Conservation (phyloP, 495 filamentous ascomycete species). For the Xylaria telfairii region DNA sequence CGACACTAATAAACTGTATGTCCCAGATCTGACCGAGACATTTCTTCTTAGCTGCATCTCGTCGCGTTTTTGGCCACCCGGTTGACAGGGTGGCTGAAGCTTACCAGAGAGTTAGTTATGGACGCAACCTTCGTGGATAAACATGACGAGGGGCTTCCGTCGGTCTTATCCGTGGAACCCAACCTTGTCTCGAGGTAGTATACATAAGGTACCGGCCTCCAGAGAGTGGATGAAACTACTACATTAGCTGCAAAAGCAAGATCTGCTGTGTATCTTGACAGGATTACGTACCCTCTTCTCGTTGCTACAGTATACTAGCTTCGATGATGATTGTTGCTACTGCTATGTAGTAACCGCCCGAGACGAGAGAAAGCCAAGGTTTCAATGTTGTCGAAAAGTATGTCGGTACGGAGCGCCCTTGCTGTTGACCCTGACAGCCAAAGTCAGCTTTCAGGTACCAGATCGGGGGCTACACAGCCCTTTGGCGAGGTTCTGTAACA, state of each 20-base stretch:
- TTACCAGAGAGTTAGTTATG: constrained; percentile 7
- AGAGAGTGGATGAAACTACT: not conserved
- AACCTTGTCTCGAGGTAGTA: not conserved
- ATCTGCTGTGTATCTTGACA: not conserved
- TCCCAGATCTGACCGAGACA: constrained; percentile 46
- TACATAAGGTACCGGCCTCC: no score
- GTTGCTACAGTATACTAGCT: not conserved
- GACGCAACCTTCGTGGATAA: constrained; percentile 10
- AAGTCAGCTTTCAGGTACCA: constrained; percentile 22
- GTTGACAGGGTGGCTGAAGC: constrained; percentile 20
- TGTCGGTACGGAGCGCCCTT: not conserved
- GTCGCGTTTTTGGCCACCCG: constrained; percentile 15
- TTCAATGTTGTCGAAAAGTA: not conserved
- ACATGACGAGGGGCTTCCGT: constrained; percentile 15
- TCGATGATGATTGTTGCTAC: not conserved
- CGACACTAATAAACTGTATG: constrained; percentile 21
- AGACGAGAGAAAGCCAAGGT: not conserved
- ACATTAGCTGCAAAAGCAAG: not conserved
- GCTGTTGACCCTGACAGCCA: not conserved
- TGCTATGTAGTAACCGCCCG: no score
- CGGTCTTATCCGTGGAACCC: constrained; percentile 15
- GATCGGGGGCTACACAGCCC: constrained; percentile 14
- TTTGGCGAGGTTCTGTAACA: constrained; percentile 4
- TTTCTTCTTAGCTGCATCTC: constrained; percentile 11
- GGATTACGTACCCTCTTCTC: not conserved